These are phyloP conservation scores for Gilbertella persicaria DNA, from an alignment of 371 early-diverging fungal genomes.

Conservation along the genomic window DNA sequence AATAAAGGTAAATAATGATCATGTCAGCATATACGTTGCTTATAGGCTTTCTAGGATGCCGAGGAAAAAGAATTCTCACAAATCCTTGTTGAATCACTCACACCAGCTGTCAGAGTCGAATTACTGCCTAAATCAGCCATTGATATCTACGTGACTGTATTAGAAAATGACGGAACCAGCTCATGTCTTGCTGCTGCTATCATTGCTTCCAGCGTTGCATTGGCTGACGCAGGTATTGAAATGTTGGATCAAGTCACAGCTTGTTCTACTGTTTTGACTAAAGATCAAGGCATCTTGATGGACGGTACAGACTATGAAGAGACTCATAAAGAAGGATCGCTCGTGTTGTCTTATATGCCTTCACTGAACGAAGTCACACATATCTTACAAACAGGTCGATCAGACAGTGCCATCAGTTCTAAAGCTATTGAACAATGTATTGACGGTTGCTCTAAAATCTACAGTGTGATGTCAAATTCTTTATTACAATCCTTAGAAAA, in stretches of 20 bases:
- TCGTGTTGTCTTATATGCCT: constrained; percentile 89
- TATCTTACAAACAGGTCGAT: constrained; percentile 80
- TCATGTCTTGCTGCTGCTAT: constrained; percentile 85
- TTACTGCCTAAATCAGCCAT: constrained; percentile 87
- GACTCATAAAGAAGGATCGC: constrained; percentile 60
- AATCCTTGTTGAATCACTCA: constrained; percentile 75
- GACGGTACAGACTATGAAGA: constrained; percentile 80
- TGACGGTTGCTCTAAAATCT: constrained; percentile 82
- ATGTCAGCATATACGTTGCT: not conserved
- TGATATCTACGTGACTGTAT: constrained; percentile 83
- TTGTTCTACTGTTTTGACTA: constrained; percentile 65
- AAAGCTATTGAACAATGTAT: constrained; percentile 82
- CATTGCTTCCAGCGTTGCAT: constrained; percentile 82
- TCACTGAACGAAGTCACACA: constrained; percentile 86
- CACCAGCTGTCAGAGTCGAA: constrained; percentile 88
- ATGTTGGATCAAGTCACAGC: constrained; percentile 90
- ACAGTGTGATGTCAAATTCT: constrained; percentile 70
- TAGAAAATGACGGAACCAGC: constrained; percentile 85
- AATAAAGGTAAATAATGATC: constrained; percentile 45
- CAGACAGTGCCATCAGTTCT: constrained; percentile 49
- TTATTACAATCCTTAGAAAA: constrained; percentile 39
- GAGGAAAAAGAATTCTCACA: constrained; percentile 85
- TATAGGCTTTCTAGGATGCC: constrained; percentile 53
- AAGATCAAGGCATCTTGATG: constrained; percentile 55
- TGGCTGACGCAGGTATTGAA: constrained; percentile 95